Percentiles rank a stretch among this genome's conserved stretches.
phyloP scores from a whole-genome alignment of 108 stramenopile species.

The Cyclostephanos invisitatus region DNA sequence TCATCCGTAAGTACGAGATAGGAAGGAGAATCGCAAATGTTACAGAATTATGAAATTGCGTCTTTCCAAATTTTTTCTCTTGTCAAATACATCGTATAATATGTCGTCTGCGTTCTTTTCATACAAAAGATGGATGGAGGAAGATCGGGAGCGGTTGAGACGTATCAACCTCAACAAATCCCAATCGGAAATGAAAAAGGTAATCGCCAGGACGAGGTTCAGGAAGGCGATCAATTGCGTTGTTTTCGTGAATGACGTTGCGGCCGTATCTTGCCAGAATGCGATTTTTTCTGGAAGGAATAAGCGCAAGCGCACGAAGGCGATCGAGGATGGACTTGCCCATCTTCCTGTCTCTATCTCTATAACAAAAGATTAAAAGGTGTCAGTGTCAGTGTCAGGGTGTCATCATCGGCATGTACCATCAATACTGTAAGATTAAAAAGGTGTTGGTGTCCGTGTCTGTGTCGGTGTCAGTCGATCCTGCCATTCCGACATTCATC shows the following conservation, averaged over 20 bases:
- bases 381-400: too few relatives aligned
- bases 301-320: conserved; percentile 4
- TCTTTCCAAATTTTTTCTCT: background rate
- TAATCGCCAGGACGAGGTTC: conserved; percentile 51
- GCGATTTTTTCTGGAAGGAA: conserved; percentile 36
- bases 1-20: conserved; percentile 16
- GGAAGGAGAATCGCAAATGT: background rate
- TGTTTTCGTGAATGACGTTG: conserved; percentile 13
- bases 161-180: conserved; percentile 19
- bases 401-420: too few relatives aligned
- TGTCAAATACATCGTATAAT: background rate
- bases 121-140: conserved; percentile 50
- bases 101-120: conserved; percentile 26
- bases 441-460: too few relatives aligned
- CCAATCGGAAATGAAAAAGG: conserved; percentile 37
- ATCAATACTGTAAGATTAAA: too few relatives aligned
- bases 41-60: background rate
- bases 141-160: conserved; percentile 30
- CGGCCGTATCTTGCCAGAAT: conserved; percentile 6
- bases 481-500: too few relatives aligned
- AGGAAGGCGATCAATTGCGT: conserved; percentile 47
- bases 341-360: too few relatives aligned
- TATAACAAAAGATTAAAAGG: too few relatives aligned
- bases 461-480: too few relatives aligned
- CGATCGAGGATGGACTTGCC: background rate